These are phyloP conservation scores for Cinchona pubescens DNA, from an alignment of 257 asterid genomes.

Conservation along the genomic window DNA sequence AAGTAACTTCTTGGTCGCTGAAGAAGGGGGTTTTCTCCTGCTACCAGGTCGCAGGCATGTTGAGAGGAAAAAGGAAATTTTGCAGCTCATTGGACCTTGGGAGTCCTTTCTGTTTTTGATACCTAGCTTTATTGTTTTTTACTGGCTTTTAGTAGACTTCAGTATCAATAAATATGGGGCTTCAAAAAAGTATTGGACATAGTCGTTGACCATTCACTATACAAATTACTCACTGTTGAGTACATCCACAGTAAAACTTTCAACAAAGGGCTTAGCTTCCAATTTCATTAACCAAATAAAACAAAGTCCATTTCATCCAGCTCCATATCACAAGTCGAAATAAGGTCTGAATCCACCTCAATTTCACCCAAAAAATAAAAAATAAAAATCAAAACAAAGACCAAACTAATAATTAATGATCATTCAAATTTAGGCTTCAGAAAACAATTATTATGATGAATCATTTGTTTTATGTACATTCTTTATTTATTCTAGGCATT, in stretches of 20 bases:
- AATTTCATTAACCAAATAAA: neutral
- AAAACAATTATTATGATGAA: neutral
- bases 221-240: neutral
- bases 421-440: neutral
- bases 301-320: neutral
- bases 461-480: neutral
- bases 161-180: too few relatives aligned
- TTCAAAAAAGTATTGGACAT: neutral
- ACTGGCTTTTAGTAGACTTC: too few relatives aligned
- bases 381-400: neutral
- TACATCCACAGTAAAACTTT: neutral
- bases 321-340: neutral
- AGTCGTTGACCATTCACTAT: neutral
- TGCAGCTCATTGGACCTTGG: too few relatives aligned
- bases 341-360: neutral
- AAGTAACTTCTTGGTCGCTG: too few relatives aligned
- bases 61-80: too few relatives aligned
- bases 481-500: neutral
- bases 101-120: too few relatives aligned
- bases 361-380: neutral
- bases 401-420: neutral
- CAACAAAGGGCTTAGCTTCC: neutral
- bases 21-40: too few relatives aligned
- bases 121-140: too few relatives aligned
- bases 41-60: too few relatives aligned